A percentile compares a stretch with the other conserved stretches of the same genome.
Evolutionary conservation across 129 eudicot genomes (phyloP).

Genomic region (Flaveria linearis): DNA sequence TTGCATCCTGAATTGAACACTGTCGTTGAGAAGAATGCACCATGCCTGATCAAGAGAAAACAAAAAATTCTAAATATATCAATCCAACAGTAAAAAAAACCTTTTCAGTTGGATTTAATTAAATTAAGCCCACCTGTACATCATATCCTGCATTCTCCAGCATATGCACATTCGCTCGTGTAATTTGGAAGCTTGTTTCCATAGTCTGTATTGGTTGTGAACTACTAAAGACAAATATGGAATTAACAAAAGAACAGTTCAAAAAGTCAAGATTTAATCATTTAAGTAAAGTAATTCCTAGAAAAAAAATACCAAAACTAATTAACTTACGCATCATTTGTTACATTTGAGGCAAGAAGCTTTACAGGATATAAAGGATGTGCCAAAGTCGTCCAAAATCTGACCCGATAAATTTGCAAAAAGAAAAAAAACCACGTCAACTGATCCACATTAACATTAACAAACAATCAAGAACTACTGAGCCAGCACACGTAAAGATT

Average conservation of each 20-base stretch:
- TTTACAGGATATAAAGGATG: constrained; percentile 50
- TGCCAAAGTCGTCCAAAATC: constrained; percentile 51
- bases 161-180: constrained; percentile 45
- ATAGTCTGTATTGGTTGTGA: constrained; percentile 40
- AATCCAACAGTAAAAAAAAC: neutral
- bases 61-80: constrained; percentile 8
- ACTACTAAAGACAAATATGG: constrained; percentile 38
- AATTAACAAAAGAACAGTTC: neutral
- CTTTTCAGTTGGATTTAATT: constrained; percentile 6
- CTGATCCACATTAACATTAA: constrained; percentile 26
- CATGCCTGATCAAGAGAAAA: constrained; percentile 49
- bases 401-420: constrained; percentile 27
- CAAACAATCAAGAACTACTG: neutral
- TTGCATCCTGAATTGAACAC: constrained; percentile 68
- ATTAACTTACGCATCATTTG: constrained; percentile 45
- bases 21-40: constrained; percentile 72
- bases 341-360: constrained; percentile 29
- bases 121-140: constrained; percentile 51
- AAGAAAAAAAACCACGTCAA: constrained; percentile 13
- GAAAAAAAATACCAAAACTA: constrained; percentile 7
- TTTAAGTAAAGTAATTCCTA: neutral
- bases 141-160: constrained; percentile 50
- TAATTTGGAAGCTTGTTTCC: constrained; percentile 53
- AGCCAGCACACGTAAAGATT: neutral
- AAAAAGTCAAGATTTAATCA: neutral